Evolutionary conservation across 305 asterid species (phyloP).

Genomic region (Solanum chacoense): DNA sequence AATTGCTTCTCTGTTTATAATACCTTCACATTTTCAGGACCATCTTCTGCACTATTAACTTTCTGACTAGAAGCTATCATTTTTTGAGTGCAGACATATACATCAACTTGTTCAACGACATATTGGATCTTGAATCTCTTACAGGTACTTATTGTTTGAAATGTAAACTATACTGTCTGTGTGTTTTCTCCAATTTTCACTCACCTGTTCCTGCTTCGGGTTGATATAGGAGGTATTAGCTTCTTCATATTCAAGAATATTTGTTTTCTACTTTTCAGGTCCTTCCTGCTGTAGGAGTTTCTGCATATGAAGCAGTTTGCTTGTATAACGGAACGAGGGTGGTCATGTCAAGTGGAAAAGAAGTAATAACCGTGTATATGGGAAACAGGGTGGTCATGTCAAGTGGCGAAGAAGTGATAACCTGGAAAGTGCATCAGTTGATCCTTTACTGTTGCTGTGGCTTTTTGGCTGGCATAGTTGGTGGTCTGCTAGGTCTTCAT

Average conservation of each 20-base stretch:
- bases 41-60: neutral
- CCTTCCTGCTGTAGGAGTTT: too few relatives aligned
- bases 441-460: too few relatives aligned
- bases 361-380: neutral
- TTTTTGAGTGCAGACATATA: slow-evolving; percentile 27
- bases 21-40: neutral
- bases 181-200: neutral
- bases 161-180: neutral
- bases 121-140: slow-evolving; percentile 47
- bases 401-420: too few relatives aligned
- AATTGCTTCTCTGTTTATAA: neutral
- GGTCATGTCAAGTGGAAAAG: slow-evolving; percentile 32
- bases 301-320: too few relatives aligned
- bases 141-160: slow-evolving; percentile 32
- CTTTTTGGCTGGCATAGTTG: too few relatives aligned
- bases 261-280: neutral
- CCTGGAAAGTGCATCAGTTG: too few relatives aligned
- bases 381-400: slow-evolving; percentile 2
- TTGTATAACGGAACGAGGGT: slow-evolving; percentile 4
- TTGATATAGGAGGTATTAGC: neutral
- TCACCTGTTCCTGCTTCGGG: neutral
- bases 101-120: slow-evolving; percentile 39
- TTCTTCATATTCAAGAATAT: neutral
- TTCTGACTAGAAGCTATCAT: neutral
- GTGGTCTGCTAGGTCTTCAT: too few relatives aligned